phyloP scores from a whole-genome alignment of 345 rosid species.

The Nasturtium officinale region DNA sequence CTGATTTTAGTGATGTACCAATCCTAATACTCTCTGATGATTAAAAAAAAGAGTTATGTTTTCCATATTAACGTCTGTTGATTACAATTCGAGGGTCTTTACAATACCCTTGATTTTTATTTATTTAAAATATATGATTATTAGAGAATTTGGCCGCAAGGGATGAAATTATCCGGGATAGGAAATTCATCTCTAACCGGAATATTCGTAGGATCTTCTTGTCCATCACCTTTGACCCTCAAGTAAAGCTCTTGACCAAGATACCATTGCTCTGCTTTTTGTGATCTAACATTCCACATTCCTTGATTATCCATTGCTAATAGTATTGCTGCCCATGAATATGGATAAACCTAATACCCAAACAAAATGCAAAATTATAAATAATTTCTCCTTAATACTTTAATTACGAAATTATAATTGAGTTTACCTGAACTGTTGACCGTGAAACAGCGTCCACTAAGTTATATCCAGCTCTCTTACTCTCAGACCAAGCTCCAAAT shows the following conservation, averaged over 20 bases:
- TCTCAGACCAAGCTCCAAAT: slow-evolving; percentile 57
- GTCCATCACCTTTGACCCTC: slow-evolving; percentile 66
- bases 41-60: too few relatives aligned
- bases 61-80: too few relatives aligned
- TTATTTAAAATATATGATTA: neutral
- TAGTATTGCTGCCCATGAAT: slow-evolving; percentile 65
- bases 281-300: slow-evolving; percentile 96
- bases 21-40: slow-evolving; percentile 31
- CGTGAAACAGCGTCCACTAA: slow-evolving; percentile 63
- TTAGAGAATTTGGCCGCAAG: slow-evolving; percentile 51
- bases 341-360: slow-evolving; percentile 59
- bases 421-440: slow-evolving; percentile 59
- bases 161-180: slow-evolving; percentile 61
- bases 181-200: slow-evolving; percentile 51
- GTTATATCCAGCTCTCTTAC: slow-evolving; percentile 52
- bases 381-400: neutral
- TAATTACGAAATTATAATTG: neutral
- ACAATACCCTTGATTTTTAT: neutral
- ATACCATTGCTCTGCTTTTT: slow-evolving; percentile 65
- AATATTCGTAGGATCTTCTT: slow-evolving; percentile 50
- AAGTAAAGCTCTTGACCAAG: slow-evolving; percentile 74
- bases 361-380: neutral
- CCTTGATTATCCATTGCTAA: slow-evolving; percentile 83
- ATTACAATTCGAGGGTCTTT: neutral
- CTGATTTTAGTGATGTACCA: slow-evolving; percentile 34